These are phyloP conservation scores for Sporothrix curviconia DNA, from an alignment of 2,329 filamentous ascomycete species.

Conservation along the genomic window DNA sequence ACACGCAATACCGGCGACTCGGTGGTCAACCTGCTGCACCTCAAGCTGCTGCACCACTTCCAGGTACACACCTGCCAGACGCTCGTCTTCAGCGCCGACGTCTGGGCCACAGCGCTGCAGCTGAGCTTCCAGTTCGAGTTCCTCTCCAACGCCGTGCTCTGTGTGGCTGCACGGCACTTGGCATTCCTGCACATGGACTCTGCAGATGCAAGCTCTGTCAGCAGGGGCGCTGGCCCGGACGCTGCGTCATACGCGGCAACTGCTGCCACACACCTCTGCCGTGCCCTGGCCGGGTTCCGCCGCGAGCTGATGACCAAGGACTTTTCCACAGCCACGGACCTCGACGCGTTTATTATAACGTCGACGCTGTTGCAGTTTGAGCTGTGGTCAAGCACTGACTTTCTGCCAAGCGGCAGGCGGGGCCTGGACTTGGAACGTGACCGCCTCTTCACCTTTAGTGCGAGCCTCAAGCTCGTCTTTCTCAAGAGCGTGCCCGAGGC, in stretches of 20 bases:
- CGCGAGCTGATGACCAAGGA: constrained; percentile 10
- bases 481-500: constrained; percentile 16
- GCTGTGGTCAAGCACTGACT: constrained; percentile 21
- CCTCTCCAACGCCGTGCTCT: constrained; percentile 21
- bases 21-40: constrained; percentile 17
- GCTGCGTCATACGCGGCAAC: constrained; percentile 9
- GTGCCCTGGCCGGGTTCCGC: constrained; percentile 18
- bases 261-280: constrained; percentile 18
- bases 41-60: constrained; percentile 24
- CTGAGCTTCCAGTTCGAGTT: constrained; percentile 22
- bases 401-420: constrained; percentile 10
- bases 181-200: too few species aligned
- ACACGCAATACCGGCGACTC: too few species aligned
- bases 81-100: constrained; percentile 16
- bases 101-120: constrained; percentile 19
- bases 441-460: constrained; percentile 21
- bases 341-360: constrained; percentile 23
- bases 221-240: too few species aligned
- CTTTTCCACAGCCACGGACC: constrained; percentile 13
- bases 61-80: constrained; percentile 19
- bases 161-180: constrained; percentile 22
- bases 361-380: constrained; percentile 22
- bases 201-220: neutral
- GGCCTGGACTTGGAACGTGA: constrained; percentile 15
- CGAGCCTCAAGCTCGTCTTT: constrained; percentile 21